Evolutionary conservation across 2,329 filamentous ascomycete species (phyloP).

Genomic region (Colletotrichum lini): DNA sequence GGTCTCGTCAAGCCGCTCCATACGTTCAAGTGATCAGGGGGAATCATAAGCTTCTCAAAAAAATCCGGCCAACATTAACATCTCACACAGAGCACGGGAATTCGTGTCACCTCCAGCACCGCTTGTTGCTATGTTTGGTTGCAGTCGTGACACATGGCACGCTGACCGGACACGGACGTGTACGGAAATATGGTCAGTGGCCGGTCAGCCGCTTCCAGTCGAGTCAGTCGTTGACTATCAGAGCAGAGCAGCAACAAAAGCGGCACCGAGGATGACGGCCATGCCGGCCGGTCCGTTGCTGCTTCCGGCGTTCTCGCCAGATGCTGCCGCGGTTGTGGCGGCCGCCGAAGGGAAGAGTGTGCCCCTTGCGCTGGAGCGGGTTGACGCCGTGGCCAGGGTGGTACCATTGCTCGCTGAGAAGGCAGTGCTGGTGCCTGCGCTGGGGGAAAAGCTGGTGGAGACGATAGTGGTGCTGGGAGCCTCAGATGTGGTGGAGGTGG

Average conservation of each 20-base stretch:
- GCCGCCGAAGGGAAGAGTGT: conserved; percentile 12
- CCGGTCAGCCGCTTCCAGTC: conserved; percentile 36
- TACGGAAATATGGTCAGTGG: background rate
- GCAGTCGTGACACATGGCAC: conserved; percentile 42
- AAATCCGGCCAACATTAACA: conserved; percentile 40
- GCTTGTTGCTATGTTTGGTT: conserved; percentile 33
- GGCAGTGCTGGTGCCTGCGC: conserved; percentile 27
- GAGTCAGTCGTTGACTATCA: conserved; percentile 36
- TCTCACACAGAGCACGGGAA: conserved; percentile 39
- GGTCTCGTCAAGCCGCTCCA: conserved; percentile 36
- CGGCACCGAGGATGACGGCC: conserved; percentile 38
- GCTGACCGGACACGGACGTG: conserved; percentile 4
- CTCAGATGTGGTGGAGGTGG: conserved; percentile 29
- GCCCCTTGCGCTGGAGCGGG: conserved; percentile 24
- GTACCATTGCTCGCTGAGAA: conserved; percentile 27
- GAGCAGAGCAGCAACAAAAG: conserved; percentile 40
- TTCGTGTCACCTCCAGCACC: conserved; percentile 13
- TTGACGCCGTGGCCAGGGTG: conserved; percentile 27
- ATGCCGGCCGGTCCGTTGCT: conserved; percentile 34
- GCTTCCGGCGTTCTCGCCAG: conserved; percentile 27
- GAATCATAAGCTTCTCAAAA: conserved; percentile 38
- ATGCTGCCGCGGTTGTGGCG: background rate
- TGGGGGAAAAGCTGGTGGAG: conserved; percentile 27
- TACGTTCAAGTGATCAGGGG: conserved; percentile 31
- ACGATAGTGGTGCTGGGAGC: conserved; percentile 20